Base-by-base conservation (phyloP, 768 basidiomycete genomes). In the Rhizopogon vulgaris region DNA sequence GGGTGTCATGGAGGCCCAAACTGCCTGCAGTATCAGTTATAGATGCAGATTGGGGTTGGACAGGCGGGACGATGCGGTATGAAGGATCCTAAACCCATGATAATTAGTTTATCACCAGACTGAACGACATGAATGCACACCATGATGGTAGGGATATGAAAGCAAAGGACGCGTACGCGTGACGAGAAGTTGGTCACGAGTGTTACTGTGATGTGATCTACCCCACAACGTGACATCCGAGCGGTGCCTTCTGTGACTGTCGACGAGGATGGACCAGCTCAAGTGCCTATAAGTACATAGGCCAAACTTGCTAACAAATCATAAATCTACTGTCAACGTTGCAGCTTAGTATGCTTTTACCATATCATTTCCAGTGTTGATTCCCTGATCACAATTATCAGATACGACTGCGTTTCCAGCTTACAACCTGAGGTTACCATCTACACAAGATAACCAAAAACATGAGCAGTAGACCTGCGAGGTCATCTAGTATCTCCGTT, bases 1-100 rank as follows among this genome's bases (percentile, higher is more conserved):
- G 78, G 3, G 90, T 83, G 67, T 97, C 93, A 66, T 96, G 95
- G 1, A 93, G 75, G 38, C 94, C 94, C 49, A 90, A 72, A 56
- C 77, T 77, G 68, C 86, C 87, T 48, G 82, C 78, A 6, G 83
- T 90, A 65, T 83, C 77, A 54, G 78, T 69, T 41, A 88, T 63
- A 4, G 88, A 82, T 2, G 85, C 88, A 11, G 78, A 71, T 67
- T 85, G 83, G 46, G 76, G 62, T 38, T 69, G 63, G 49, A 63
- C 59, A 6, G 75, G 68, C 14, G 90, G 90, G 2, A 86, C 80
- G 56, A 92, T 70, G 58, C 82, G 79, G 52, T 83, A 69, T 32
- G 87, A 82, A 12, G 77, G 58, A 2, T 78, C 70, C 75, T 77
- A 45, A 30, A 11, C 15, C 9, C 25, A 14, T 11, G 3, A 22